phyloP scores from a whole-genome alignment of 208 protist species.

The Acanthamoeba polyphaga region DNA sequence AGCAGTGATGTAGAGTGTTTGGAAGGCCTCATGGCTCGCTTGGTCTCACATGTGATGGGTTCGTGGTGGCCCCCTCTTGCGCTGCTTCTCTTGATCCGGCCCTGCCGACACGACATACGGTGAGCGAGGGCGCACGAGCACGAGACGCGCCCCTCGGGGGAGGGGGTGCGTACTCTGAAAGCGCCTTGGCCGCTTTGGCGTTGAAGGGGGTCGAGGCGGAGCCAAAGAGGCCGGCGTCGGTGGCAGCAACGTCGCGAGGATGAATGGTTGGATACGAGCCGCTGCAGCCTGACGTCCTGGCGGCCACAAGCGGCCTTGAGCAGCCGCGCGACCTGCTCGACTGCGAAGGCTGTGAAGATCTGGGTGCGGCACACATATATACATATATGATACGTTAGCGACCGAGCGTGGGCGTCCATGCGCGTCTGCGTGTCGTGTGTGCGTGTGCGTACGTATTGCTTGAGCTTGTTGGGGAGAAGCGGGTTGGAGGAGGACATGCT shows the following conservation, averaged over 20 bases:
- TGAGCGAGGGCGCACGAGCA: neutral
- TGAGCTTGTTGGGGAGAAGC: neutral
- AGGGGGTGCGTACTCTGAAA: neutral
- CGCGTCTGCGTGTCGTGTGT: no score
- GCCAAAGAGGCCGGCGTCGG: neutral
- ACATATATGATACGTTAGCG: no score
- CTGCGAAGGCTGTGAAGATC: neutral
- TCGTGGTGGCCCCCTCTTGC: no score
- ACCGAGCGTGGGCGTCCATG: no score
- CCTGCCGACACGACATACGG: no score
- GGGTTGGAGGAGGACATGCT: neutral
- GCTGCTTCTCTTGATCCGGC: no score
- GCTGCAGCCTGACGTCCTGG: neutral
- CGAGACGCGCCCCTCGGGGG: no score
- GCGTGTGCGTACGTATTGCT: neutral
- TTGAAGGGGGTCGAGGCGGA: neutral
- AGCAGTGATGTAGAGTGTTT: no score
- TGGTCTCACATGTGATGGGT: no score
- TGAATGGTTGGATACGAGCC: neutral
- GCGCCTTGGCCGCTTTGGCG: neutral
- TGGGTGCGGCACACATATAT: no score
- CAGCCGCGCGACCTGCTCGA: neutral
- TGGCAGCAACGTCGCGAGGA: neutral
- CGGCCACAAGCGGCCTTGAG: neutral
- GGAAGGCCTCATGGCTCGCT: no score